Evolutionary conservation across 1,284 basidiomycete species (phyloP), one percentile per base, ranked within the genome.

Genomic region (Tausonia pullulans): DNA sequence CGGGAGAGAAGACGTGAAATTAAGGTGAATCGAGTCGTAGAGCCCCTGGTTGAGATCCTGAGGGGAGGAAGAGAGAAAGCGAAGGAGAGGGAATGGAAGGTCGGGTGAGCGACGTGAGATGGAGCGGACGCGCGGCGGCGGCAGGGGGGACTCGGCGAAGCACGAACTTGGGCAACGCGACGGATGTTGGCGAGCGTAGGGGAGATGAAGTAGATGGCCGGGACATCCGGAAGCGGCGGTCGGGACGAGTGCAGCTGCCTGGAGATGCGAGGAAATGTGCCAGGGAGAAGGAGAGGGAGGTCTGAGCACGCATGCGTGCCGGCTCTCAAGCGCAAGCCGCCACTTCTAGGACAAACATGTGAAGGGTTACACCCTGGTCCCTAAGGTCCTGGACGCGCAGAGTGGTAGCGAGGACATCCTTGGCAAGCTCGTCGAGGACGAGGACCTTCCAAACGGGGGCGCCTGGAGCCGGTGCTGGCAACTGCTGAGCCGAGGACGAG

Each of bases 201-300:
- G 0, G 90, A 84, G 59, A 98, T 88, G 75, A 99, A 96, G 79
- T 98, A 99, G 44, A 98, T 84, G 0, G 96, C 94, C 6, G 96
- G 96, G 0, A 99, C 96, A 74, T 99, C 96, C 2, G 89, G 84
- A 50, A 99, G 78, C 10, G 93, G 83, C 14, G 96, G 96, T 63
- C 96, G 83, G 59, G 86, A 80, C 0, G 92, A 86, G 74, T 98
- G 92, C 10, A 98, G 79, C 79, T 97, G 95, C 70, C 92, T 96
- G 56, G 40, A 51, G 27, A 67, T n/a, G 27, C 16, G 43, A 14
- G 16, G 16, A 39, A 51, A 60, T 62, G 51, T 11, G 50, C 61
- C 46, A 58, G 43, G 13, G 3, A 44, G 14, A 52, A 5, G 27
- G 39, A 6, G 16, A 11, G 53, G 8, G 53, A 16, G 39, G 40